phyloP scores from a whole-genome alignment of 2,329 filamentous ascomycete genomes.

The Neurospora sp. region DNA sequence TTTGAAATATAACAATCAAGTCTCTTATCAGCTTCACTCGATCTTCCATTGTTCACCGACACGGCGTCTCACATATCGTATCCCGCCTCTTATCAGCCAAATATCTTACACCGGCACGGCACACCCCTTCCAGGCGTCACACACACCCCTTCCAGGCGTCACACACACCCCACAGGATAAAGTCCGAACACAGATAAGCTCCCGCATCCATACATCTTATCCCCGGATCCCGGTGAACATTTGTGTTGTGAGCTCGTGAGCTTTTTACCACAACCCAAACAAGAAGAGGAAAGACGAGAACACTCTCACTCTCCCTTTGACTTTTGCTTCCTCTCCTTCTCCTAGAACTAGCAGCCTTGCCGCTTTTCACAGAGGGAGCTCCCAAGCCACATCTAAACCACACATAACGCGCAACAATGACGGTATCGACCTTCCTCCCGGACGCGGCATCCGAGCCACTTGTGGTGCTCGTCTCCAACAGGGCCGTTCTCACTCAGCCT shows the following conservation, averaged over 20 bases:
- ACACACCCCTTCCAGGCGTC: background rate
- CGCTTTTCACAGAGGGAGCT: background rate
- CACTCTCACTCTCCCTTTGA: background rate
- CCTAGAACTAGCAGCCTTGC: background rate
- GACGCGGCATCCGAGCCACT: constrained; percentile 28
- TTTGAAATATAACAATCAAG: background rate
- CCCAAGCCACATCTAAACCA: background rate
- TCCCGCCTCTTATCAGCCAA: background rate
- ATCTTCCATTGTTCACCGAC: background rate
- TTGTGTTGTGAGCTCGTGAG: background rate
- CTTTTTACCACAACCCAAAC: background rate
- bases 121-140: no score
- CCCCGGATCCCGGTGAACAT: background rate
- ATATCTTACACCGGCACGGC: background rate
- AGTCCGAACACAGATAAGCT: background rate
- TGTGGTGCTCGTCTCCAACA: constrained; percentile 72
- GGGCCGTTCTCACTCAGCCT: constrained; percentile 67
- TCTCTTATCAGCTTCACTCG: background rate
- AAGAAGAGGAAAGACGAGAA: background rate
- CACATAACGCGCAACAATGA: constrained; percentile 20
- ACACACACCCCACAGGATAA: background rate
- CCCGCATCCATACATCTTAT: background rate
- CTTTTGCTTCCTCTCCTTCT: constrained; percentile 2
- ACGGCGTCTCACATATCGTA: background rate
- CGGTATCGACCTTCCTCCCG: constrained; percentile 18